Conservation (phyloP, 108 stramenopile genomes). For the Schizochytrium sp. region DNA sequence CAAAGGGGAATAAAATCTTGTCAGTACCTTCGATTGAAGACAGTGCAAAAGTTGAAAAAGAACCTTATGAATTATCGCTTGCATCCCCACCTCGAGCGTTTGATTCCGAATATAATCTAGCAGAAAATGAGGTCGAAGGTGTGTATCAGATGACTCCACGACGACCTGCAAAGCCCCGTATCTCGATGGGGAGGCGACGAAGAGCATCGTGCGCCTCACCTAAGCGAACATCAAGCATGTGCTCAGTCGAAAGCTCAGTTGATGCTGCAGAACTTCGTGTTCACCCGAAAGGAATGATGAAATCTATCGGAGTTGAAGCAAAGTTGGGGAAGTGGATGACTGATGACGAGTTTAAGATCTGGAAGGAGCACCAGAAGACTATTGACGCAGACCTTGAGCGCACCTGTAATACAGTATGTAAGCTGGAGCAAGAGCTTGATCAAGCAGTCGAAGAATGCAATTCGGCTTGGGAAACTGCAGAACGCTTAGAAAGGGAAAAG, state of each 20-base stretch:
- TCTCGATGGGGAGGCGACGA: neutral
- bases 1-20: too few species aligned
- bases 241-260: neutral
- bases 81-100: too few species aligned
- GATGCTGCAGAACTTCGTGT: too few species aligned
- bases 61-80: too few species aligned
- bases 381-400: conserved; percentile 48
- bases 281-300: too few species aligned
- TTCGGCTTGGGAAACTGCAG: conserved; percentile 37
- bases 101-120: too few species aligned
- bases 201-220: neutral
- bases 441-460: neutral
- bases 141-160: neutral
- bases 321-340: neutral
- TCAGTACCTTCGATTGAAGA: too few species aligned
- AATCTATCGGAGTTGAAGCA: neutral
- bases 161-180: neutral
- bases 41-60: too few species aligned
- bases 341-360: neutral
- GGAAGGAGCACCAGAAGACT: neutral
- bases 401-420: neutral
- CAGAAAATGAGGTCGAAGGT: too few species aligned
- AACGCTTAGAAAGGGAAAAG: conserved; percentile 33
- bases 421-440: conserved; percentile 23
- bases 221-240: neutral